Percentiles rank a stretch among this genome's conserved stretches.
Evolutionary conservation across 768 basidiomycete species (phyloP).

Genomic region (Lentinula sp.): DNA sequence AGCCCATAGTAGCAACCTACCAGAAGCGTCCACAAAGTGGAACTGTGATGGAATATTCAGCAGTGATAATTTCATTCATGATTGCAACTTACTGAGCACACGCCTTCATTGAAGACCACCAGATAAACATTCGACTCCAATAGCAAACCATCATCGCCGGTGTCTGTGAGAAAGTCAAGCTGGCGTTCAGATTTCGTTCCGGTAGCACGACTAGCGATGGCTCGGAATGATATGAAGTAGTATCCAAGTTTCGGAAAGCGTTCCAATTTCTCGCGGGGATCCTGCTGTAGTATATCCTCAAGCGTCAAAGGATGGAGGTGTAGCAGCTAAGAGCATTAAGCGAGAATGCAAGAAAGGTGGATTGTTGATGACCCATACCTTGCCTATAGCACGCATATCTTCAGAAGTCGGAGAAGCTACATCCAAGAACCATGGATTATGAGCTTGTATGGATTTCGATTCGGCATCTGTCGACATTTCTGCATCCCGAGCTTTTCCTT

Average conservation of each 20-base stretch:
- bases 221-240: constrained; percentile 84
- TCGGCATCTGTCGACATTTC: background rate
- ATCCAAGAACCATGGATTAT: constrained; percentile 86
- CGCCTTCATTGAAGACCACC: constrained; percentile 83
- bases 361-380: constrained; percentile 36
- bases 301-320: constrained; percentile 89
- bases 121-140: constrained; percentile 86
- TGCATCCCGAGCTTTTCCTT: constrained; percentile 41
- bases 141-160: constrained; percentile 38
- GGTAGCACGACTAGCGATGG: constrained; percentile 56
- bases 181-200: constrained; percentile 31
- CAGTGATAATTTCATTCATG: background rate
- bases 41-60: constrained; percentile 47
- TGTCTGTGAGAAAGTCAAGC: constrained; percentile 6
- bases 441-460: constrained; percentile 11
- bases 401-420: constrained; percentile 83
- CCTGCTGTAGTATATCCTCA: constrained; percentile 89
- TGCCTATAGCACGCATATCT: constrained; percentile 81
- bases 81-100: constrained; percentile 54
- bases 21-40: constrained; percentile 82
- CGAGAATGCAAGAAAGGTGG: background rate
- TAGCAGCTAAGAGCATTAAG: constrained; percentile 45
- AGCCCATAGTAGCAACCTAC: constrained; percentile 15
- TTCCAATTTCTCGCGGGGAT: constrained; percentile 89
- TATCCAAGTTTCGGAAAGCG: constrained; percentile 84